A percentile compares a stretch with the other conserved stretches of the same genome.
Conservation (phyloP, 164 flowering plant species). For the Kingdonia uniflora region DNA sequence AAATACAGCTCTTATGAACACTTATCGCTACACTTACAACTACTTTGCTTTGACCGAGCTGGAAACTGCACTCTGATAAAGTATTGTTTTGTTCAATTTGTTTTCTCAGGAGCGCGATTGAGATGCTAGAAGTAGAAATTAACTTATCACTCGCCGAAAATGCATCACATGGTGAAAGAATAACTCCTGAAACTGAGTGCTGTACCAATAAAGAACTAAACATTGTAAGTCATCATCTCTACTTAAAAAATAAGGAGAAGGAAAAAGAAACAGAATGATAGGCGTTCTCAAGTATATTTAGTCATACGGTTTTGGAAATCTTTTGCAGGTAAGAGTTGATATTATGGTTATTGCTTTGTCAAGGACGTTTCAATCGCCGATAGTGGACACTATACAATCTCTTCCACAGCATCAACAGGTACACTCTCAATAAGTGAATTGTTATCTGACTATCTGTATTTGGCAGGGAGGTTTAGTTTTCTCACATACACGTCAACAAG, state of each 20-base stretch:
- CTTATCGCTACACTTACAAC: too few species aligned
- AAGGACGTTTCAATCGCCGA: slow-evolving; percentile 59
- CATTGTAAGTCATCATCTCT: slow-evolving; percentile 30
- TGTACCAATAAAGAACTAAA: slow-evolving; percentile 19
- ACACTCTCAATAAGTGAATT: neutral
- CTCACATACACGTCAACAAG: neutral
- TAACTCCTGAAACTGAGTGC: slow-evolving; percentile 15
- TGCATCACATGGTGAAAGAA: slow-evolving; percentile 15
- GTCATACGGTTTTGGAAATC: neutral
- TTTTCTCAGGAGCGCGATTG: slow-evolving; percentile 77
- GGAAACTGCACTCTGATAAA: too few species aligned
- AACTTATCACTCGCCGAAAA: slow-evolving; percentile 15
- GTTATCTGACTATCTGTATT: neutral
- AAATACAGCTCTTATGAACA: too few species aligned
- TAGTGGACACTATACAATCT: slow-evolving; percentile 76
- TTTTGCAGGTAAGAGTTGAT: slow-evolving; percentile 65
- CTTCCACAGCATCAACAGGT: slow-evolving; percentile 99
- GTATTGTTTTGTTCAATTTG: neutral
- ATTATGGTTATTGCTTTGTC: slow-evolving; percentile 87
- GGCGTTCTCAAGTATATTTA: too few species aligned
- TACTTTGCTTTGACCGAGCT: too few species aligned
- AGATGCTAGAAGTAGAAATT: slow-evolving; percentile 57
- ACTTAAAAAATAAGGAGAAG: neutral
- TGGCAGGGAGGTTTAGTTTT: neutral
- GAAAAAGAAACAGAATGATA: too few species aligned